These are phyloP conservation scores for Spongospora subterranea DNA, from an alignment of 208 protist genomes.

Conservation along the genomic window DNA sequence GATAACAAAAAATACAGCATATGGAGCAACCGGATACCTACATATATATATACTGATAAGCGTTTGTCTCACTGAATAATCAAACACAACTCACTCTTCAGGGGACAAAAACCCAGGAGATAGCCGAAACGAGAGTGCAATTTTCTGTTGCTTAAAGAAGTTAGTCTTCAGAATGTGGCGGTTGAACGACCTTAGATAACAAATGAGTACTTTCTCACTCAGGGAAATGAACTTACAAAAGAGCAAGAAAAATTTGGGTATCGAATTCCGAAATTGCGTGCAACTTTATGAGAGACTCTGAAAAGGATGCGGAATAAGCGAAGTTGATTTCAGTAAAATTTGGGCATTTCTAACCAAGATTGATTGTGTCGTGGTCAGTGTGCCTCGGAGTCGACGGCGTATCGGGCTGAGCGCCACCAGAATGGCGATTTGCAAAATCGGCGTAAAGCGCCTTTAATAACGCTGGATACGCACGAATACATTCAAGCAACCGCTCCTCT, in stretches of 20 bases:
- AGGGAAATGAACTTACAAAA: not conserved
- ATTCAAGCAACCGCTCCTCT: slow-evolving; percentile 51
- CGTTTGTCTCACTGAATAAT: not conserved
- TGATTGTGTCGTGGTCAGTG: not conserved
- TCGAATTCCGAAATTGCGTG: slow-evolving; percentile 44
- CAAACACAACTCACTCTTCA: not conserved
- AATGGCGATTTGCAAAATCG: slow-evolving; percentile 15
- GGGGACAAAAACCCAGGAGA: slow-evolving; percentile 76
- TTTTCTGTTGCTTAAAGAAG: slow-evolving; percentile 90
- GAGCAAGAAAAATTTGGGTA: slow-evolving; percentile 34
- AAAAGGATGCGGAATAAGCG: not conserved
- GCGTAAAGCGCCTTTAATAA: slow-evolving; percentile 4
- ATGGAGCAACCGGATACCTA: slow-evolving; percentile 80
- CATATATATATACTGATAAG: not conserved
- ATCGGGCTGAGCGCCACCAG: slow-evolving; percentile 17
- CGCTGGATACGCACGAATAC: slow-evolving; percentile 8
- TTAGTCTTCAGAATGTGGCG: slow-evolving; percentile 87
- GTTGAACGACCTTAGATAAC: slow-evolving; percentile 79
- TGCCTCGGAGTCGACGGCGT: not conserved
- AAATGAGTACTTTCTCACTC: not conserved
- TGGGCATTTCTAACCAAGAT: not conserved
- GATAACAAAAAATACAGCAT: slow-evolving; percentile 88
- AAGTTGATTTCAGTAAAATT: not conserved
- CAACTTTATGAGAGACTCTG: slow-evolving; percentile 28
- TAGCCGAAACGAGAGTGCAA: slow-evolving; percentile 87